A percentile compares a stretch with the other conserved stretches of the same genome.
These are phyloP conservation scores for Fomitopsis serialis DNA, from an alignment of 768 basidiomycete species.

Conservation along the genomic window DNA sequence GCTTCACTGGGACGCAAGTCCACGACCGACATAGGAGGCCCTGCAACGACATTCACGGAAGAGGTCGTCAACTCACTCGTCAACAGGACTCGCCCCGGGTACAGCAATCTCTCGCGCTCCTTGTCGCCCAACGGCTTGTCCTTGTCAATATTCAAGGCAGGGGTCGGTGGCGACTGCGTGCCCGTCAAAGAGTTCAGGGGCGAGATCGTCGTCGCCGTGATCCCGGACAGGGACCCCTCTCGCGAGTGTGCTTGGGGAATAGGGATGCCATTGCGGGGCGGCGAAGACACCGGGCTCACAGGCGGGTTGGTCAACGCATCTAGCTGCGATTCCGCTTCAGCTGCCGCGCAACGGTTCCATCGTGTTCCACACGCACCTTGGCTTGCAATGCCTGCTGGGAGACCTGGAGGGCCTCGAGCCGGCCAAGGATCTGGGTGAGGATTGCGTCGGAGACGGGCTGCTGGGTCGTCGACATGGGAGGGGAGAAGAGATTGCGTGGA, in stretches of 20 bases:
- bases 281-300: slow-evolving; percentile 19
- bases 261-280: slow-evolving; percentile 27
- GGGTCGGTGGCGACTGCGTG: slow-evolving; percentile 5
- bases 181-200: slow-evolving; percentile 15
- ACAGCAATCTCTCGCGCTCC: slow-evolving; percentile 69
- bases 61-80: slow-evolving; percentile 55
- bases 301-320: slow-evolving; percentile 37
- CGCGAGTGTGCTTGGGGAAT: slow-evolving; percentile 20
- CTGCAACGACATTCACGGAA: too few species aligned
- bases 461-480: slow-evolving; percentile 2
- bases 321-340: slow-evolving; percentile 33
- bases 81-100: slow-evolving; percentile 78
- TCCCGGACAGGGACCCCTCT: slow-evolving; percentile 25
- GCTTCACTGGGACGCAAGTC: too few species aligned
- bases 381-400: slow-evolving; percentile 75
- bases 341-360: background rate
- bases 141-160: slow-evolving; percentile 3
- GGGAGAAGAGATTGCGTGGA: background rate
- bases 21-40: too few species aligned
- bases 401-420: slow-evolving; percentile 65
- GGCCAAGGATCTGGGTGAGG: slow-evolving; percentile 66
- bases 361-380: slow-evolving; percentile 45
- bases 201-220: slow-evolving; percentile 24
- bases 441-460: slow-evolving; percentile 40
- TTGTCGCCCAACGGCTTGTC: slow-evolving; percentile 35